Evolutionary conservation across 352 stramenopile genomes (phyloP).

Genomic region (Plasmopara viticola): DNA sequence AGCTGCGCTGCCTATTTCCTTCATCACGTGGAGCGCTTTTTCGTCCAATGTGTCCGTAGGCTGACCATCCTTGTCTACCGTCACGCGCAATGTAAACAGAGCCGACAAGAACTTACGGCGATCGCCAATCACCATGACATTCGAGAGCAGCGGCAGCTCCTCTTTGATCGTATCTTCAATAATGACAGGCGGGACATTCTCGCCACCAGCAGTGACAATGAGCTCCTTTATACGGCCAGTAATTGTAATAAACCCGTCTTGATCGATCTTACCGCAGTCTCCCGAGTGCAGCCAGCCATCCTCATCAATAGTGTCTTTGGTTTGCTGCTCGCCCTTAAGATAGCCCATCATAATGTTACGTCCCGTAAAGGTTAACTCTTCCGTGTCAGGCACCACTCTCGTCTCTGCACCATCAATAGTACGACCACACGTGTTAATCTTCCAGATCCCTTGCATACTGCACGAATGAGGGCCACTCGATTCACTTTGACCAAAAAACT

Average conservation of each 20-base stretch:
- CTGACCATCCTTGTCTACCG: constrained; percentile 69
- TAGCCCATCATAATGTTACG: constrained; percentile 89
- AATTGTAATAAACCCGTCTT: constrained; percentile 91
- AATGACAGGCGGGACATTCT: constrained; percentile 92
- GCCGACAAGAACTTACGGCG: constrained; percentile 88
- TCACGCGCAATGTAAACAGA: constrained; percentile 85
- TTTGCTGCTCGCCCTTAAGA: constrained; percentile 71
- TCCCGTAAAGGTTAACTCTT: constrained; percentile 76
- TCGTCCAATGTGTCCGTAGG: constrained; percentile 77
- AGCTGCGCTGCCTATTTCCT: constrained; percentile 57
- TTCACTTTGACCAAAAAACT: constrained; percentile 93
- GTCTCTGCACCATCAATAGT: constrained; percentile 70
- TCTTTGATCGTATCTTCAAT: constrained; percentile 91
- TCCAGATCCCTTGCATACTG: constrained; percentile 80
- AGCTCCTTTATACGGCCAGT: constrained; percentile 96
- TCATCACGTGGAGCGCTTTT: constrained; percentile 51
- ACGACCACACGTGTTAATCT: constrained; percentile 78
- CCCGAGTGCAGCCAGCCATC: constrained; percentile 93
- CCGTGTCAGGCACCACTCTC: constrained; percentile 45
- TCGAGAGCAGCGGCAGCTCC: constrained; percentile 80
- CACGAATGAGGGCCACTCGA: constrained; percentile 77
- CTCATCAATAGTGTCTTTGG: constrained; percentile 86
- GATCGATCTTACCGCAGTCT: constrained; percentile 88
- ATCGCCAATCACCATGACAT: constrained; percentile 91
- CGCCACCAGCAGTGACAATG: constrained; percentile 93